Conservation (phyloP, 2,329 filamentous ascomycete species). For the Penicillium oxalicum region DNA sequence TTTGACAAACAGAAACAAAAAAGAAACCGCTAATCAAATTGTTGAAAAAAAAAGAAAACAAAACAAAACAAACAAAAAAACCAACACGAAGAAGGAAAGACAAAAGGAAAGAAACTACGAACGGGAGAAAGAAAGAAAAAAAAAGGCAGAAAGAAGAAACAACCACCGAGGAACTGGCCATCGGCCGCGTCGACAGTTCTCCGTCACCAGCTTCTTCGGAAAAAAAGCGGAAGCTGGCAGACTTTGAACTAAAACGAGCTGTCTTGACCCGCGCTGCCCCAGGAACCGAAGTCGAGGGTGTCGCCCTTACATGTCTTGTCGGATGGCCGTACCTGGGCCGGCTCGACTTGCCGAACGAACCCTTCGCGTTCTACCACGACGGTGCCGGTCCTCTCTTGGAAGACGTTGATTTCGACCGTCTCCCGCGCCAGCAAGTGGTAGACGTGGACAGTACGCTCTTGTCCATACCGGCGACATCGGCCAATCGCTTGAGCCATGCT, state of each 20-base stretch:
- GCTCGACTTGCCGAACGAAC: conserved; percentile 14
- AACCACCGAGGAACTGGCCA: background rate
- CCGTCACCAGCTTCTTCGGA: background rate
- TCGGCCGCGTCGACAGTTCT: background rate
- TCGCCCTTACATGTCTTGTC: background rate
- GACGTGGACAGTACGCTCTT: conserved; percentile 52
- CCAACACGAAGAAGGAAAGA: background rate
- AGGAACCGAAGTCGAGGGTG: background rate
- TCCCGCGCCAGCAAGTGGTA: conserved; percentile 45
- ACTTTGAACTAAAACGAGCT: background rate
- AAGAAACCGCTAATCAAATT: background rate
- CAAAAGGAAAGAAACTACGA: background rate
- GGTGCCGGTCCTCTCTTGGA: conserved; percentile 30
- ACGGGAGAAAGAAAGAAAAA: background rate
- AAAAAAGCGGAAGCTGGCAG: background rate
- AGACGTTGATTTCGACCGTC: conserved; percentile 44
- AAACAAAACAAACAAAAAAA: background rate
- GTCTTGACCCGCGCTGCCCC: too few relatives aligned
- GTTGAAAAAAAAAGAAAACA: background rate
- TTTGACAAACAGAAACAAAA: background rate
- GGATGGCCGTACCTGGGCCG: background rate
- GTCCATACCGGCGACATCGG: conserved; percentile 53
- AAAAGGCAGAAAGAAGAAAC: background rate
- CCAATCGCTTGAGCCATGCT: conserved; percentile 61
- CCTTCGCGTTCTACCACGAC: conserved; percentile 24